Percentiles rank a stretch among this genome's conserved stretches.
Conservation (phyloP, 192 early-diverging fungal species). For the Rhizophlyctis rosea region DNA sequence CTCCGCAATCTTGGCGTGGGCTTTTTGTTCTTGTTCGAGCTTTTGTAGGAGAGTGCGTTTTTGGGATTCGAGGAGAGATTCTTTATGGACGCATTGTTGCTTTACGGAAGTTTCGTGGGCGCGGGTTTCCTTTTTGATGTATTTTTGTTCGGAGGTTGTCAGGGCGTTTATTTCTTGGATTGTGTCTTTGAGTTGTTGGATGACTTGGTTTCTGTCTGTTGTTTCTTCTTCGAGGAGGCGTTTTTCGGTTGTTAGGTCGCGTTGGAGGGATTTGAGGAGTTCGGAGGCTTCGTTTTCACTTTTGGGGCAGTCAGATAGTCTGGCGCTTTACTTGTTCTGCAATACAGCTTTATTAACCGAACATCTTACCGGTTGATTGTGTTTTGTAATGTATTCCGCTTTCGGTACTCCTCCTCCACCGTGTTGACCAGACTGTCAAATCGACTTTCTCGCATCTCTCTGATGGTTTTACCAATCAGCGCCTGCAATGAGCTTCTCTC, state of each 20-base stretch:
- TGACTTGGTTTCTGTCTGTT: conserved; percentile 56
- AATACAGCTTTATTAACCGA: neutral
- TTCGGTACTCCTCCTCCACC: conserved; percentile 57
- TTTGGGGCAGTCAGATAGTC: neutral
- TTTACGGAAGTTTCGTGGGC: conserved; percentile 56
- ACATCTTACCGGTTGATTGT: conserved; percentile 48
- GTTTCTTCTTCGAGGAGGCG: conserved; percentile 54
- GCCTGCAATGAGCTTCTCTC: conserved; percentile 48
- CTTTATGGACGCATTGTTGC: conserved; percentile 40
- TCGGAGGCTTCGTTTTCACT: conserved; percentile 54
- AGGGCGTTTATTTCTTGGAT: conserved; percentile 63
- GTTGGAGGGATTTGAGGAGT: conserved; percentile 47
- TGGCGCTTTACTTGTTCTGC: neutral
- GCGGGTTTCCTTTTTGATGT: conserved; percentile 64
- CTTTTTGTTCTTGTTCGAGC: conserved; percentile 46
- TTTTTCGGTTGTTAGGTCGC: conserved; percentile 51
- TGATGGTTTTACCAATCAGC: conserved; percentile 39
- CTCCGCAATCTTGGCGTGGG: conserved; percentile 54
- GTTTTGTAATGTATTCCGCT: conserved; percentile 55
- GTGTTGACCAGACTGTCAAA: conserved; percentile 48
- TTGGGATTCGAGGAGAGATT: conserved; percentile 31
- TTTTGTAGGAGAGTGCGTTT: conserved; percentile 33
- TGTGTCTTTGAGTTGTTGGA: conserved; percentile 64
- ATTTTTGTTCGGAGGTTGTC: conserved; percentile 57
- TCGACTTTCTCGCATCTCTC: conserved; percentile 46